Evolutionary conservation across 2,329 filamentous ascomycete genomes (phyloP).

Genomic region (Amauroascus niger): DNA sequence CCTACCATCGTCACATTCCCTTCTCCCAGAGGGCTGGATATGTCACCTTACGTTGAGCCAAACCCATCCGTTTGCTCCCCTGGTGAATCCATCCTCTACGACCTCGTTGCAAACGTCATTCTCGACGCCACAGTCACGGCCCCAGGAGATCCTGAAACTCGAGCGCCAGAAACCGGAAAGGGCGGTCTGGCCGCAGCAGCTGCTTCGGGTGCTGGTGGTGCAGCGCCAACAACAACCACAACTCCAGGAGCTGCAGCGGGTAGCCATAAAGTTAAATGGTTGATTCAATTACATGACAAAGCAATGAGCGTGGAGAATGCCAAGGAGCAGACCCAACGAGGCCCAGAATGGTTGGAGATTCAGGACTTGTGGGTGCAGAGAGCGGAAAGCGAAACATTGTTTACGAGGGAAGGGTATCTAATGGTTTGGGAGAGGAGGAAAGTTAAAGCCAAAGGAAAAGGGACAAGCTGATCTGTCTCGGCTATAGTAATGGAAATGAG

Average conservation of each 20-base stretch:
- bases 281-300: slow-evolving; percentile 77
- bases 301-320: slow-evolving; percentile 41
- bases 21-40: slow-evolving; percentile 68
- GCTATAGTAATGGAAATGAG: too few species aligned
- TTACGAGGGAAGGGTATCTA: slow-evolving; percentile 86
- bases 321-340: slow-evolving; percentile 24
- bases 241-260: slow-evolving; percentile 66
- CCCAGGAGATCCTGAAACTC: slow-evolving; percentile 52
- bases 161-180: slow-evolving; percentile 26
- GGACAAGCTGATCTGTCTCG: slow-evolving; percentile 22
- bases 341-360: slow-evolving; percentile 81
- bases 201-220: slow-evolving; percentile 13
- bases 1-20: slow-evolving; percentile 97
- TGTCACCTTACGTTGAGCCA: slow-evolving; percentile 84
- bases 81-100: slow-evolving; percentile 83
- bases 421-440: slow-evolving; percentile 91
- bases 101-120: slow-evolving; percentile 87
- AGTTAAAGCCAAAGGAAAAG: slow-evolving; percentile 31
- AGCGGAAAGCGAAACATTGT: slow-evolving; percentile 78
- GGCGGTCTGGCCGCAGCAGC: slow-evolving; percentile 32
- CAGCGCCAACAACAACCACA: slow-evolving; percentile 20
- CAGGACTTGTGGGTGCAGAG: slow-evolving; percentile 91
- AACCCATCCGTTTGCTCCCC: slow-evolving; percentile 60
- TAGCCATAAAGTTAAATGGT: slow-evolving; percentile 88
- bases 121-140: slow-evolving; percentile 44